Percentiles rank a stretch among this genome's conserved stretches.
Conservation (phyloP, 768 basidiomycete genomes). For the Russula earlei region DNA sequence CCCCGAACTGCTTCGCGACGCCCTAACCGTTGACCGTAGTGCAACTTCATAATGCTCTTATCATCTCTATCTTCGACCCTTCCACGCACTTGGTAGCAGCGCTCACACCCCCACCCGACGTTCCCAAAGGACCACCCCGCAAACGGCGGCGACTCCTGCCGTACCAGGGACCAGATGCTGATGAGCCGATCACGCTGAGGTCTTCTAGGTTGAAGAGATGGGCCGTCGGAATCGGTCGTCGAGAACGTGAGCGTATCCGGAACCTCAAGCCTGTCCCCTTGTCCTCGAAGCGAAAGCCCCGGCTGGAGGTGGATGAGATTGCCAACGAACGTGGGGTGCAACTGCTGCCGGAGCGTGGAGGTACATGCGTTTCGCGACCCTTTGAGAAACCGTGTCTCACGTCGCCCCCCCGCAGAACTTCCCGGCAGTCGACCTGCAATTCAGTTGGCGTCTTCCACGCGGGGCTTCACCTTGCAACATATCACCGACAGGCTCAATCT, state of each 20-base stretch:
- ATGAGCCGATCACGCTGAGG: slow-evolving; percentile 45
- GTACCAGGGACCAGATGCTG: slow-evolving; percentile 55
- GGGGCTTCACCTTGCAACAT: slow-evolving; percentile 65
- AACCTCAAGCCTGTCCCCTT: slow-evolving; percentile 35
- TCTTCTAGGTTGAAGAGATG: slow-evolving; percentile 64
- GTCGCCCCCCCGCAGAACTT: slow-evolving; percentile 42
- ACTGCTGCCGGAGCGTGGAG: slow-evolving; percentile 55
- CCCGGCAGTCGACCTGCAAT: slow-evolving; percentile 64
- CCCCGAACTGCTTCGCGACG: not conserved
- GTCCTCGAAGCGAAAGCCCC: slow-evolving; percentile 35
- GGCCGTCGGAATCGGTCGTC: slow-evolving; percentile 60
- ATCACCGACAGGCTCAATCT: slow-evolving; percentile 74
- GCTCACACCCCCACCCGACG: slow-evolving; percentile 53
- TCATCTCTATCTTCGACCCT: slow-evolving; percentile 76
- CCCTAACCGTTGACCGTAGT: slow-evolving; percentile 31
- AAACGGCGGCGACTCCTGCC: slow-evolving; percentile 61
- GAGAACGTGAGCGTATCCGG: slow-evolving; percentile 66
- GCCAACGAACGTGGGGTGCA: slow-evolving; percentile 58
- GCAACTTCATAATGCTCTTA: slow-evolving; percentile 74
- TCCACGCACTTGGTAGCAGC: slow-evolving; percentile 62
- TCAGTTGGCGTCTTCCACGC: slow-evolving; percentile 64
- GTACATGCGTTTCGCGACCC: slow-evolving; percentile 29
- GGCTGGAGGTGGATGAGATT: slow-evolving; percentile 55
- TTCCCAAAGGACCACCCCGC: slow-evolving; percentile 53
- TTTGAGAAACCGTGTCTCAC: not conserved